Percentiles rank a stretch among this genome's conserved stretches.
These are phyloP conservation scores for Rhododendron mucronatum DNA, from an alignment of 148 eudicot genomes.

Conservation along the genomic window DNA sequence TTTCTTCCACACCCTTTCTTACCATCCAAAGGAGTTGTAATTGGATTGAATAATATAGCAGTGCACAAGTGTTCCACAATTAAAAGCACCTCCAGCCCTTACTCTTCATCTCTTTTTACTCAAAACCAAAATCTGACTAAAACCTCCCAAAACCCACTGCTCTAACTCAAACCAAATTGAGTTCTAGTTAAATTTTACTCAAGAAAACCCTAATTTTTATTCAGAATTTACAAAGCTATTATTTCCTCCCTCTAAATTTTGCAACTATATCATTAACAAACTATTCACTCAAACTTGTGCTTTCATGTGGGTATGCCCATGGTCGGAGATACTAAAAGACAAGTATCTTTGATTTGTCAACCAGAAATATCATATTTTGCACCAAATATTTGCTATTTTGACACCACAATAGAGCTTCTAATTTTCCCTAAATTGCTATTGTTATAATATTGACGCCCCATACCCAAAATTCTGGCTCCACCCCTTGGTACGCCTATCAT, in stretches of 20 bases:
- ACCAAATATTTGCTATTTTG: neutral
- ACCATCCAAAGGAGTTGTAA: too few relatives aligned
- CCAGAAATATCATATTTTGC: neutral
- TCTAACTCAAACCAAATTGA: too few relatives aligned
- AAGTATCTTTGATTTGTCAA: neutral
- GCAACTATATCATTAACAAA: neutral
- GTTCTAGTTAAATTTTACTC: too few relatives aligned
- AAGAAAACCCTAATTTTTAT: too few relatives aligned
- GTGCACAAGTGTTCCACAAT: neutral
- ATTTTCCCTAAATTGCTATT: neutral
- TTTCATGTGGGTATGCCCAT: neutral
- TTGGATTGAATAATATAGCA: too few relatives aligned
- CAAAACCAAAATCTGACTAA: neutral
- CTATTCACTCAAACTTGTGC: neutral
- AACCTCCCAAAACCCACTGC: neutral
- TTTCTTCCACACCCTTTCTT: too few relatives aligned
- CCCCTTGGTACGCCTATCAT: neutral
- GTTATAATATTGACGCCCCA: too few relatives aligned
- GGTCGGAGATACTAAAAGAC: neutral
- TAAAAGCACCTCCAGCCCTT: neutral
- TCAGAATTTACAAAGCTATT: too few relatives aligned
- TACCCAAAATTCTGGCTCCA: neutral
- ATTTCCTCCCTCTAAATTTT: neutral
- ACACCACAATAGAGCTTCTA: too few relatives aligned
- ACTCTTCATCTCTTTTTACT: too few relatives aligned